Evolutionary conservation across 140 eudicot genomes (phyloP), one percentile per base, ranked within the genome.

Genomic region (Flaveria floridana): DNA sequence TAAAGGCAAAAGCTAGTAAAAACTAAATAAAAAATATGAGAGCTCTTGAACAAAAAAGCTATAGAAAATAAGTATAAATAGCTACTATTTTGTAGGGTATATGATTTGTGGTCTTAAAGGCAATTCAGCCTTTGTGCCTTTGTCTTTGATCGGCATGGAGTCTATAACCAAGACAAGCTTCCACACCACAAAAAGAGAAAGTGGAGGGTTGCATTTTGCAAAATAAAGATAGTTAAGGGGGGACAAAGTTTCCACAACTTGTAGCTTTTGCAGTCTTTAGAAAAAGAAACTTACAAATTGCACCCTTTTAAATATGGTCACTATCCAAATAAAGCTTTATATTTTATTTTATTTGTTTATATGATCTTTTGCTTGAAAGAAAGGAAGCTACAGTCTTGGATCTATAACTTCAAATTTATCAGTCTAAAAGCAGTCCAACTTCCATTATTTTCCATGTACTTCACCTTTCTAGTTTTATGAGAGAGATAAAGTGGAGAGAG

Each of bases 171-270:
- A 83, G 87, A 85, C 89, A 87, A 82, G 84, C 87, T 82, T 84
- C 85, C 74, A 73, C 79, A 79, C 87, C 80, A 79, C 82, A 74
- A 66, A 71, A 74, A 59, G 85, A 64, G 80, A 77, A 64, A 62
- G 85, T 79, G 79, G 68, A 65, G 84, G 80, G 78, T 69, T 57
- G 50, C 72, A 70, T 73, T 74, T 64, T 51, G 74, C 73, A 80
- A 82, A 82, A 62, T 75, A 80, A 80, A 75, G 84, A 80, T 69
- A 70, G 69, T 76, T 86, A 82, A 56, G 87, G 85, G 94, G 89
- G 87, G 96, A 86, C 96, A 89, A 89, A 89, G 96, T 89, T 89
- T 89, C 96, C 91, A 89, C 96, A 89, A 81, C 76, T 65, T 73
- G 82, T 74, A 80, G 81, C 96, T 86, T 86, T 89, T 89, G 96